Evolutionary conservation across 2,329 filamentous ascomycete genomes (phyloP).

Genomic region (Acarospora socialis): DNA sequence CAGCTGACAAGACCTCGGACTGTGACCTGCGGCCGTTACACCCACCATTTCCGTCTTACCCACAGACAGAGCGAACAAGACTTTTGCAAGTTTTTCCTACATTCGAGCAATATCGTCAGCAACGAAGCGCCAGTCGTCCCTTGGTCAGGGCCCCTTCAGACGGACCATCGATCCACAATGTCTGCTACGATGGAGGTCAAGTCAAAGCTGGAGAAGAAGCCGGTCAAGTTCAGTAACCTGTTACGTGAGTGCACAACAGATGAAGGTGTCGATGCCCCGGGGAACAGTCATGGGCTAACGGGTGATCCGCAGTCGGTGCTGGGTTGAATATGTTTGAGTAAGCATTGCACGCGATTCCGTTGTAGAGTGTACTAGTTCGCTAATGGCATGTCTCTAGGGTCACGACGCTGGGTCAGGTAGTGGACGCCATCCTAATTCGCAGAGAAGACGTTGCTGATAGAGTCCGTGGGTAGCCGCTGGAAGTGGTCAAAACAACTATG

Average conservation of each 20-base stretch:
- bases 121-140: slow-evolving; percentile 80
- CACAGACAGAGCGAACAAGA: too few relatives aligned
- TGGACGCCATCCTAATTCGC: slow-evolving; percentile 3
- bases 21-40: too few relatives aligned
- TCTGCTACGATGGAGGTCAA: slow-evolving; percentile 36
- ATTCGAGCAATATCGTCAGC: slow-evolving; percentile 31
- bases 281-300: slow-evolving; percentile 16
- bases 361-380: slow-evolving; percentile 6
- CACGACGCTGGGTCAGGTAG: slow-evolving; percentile 53
- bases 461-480: slow-evolving; percentile 62
- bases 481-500: slow-evolving; percentile 99
- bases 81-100: slow-evolving; percentile 3
- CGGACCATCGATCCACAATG: slow-evolving; percentile 28
- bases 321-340: slow-evolving; percentile 92
- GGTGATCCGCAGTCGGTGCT: slow-evolving; percentile 49
- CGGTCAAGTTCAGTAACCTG: slow-evolving; percentile 98
- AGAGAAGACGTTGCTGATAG: slow-evolving; percentile 31
- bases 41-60: too few relatives aligned
- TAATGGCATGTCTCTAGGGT: slow-evolving; percentile 32
- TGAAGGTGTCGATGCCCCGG: background rate
- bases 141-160: slow-evolving; percentile 85
- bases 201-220: slow-evolving; percentile 84
- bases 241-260: slow-evolving; percentile 40
- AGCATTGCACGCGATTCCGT: slow-evolving; percentile 19
- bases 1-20: too few relatives aligned